phyloP scores from a whole-genome alignment of 176 grass and related monocot species.

The Oryza coarctata region DNA sequence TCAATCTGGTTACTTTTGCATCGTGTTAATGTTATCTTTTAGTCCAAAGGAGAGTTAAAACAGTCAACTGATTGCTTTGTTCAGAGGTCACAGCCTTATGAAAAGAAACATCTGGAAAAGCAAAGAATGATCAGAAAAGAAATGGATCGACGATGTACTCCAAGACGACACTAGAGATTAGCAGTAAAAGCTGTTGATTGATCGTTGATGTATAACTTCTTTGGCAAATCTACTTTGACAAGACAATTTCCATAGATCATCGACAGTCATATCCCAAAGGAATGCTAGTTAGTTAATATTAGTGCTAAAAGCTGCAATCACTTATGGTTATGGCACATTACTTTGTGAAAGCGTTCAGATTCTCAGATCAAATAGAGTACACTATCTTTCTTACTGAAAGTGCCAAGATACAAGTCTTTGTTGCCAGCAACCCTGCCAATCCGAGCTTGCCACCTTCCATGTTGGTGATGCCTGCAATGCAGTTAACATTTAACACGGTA shows the following conservation, averaged over 20 bases:
- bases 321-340: slow-evolving; percentile 23
- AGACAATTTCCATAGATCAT: slow-evolving; percentile 38
- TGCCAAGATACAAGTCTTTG: slow-evolving; percentile 98
- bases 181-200: slow-evolving; percentile 28
- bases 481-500: background rate
- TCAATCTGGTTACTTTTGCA: slow-evolving; percentile 25
- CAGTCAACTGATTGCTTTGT: slow-evolving; percentile 64
- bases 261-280: background rate
- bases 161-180: background rate
- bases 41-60: slow-evolving; percentile 33
- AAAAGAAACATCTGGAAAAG: slow-evolving; percentile 61
- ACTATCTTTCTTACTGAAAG: slow-evolving; percentile 75
- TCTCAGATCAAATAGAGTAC: background rate
- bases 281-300: background rate
- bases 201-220: background rate
- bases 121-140: slow-evolving; percentile 65
- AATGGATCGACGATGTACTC: slow-evolving; percentile 29
- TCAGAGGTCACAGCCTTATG: slow-evolving; percentile 71
- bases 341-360: slow-evolving; percentile 30
- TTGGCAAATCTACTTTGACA: slow-evolving; percentile 34
- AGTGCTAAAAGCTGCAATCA: slow-evolving; percentile 41
- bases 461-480: slow-evolving; percentile 84
- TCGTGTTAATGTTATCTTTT: slow-evolving; percentile 34
- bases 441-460: slow-evolving; percentile 95
- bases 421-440: slow-evolving; percentile 96